Percentiles rank a stretch among this genome's conserved stretches.
Evolutionary conservation across 495 filamentous ascomycete genomes (phyloP).

Genomic region (Hypoxylon perforatum): DNA sequence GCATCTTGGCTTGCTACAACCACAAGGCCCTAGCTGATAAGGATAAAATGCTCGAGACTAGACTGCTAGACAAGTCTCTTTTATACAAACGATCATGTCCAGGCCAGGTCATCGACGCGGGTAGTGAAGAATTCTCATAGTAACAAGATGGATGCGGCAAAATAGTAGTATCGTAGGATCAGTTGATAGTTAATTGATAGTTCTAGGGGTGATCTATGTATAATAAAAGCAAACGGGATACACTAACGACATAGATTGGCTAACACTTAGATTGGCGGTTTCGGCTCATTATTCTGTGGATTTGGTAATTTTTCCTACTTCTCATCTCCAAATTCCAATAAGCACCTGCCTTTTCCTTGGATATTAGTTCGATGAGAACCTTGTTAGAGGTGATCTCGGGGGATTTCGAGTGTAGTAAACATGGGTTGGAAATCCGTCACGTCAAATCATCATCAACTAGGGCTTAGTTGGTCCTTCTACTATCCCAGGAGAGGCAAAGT

Average conservation of each 20-base stretch:
- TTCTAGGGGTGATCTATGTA: not conserved
- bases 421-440: not conserved
- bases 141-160: no score
- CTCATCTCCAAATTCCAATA: not conserved
- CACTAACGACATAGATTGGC: not conserved
- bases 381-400: not conserved
- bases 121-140: no score
- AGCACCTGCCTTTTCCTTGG: not conserved
- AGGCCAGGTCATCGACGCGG: no score
- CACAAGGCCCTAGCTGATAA: not conserved
- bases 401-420: not conserved
- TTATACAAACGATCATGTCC: no score
- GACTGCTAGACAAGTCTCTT: not conserved
- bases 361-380: no score
- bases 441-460: no score
- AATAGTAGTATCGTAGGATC: no score
- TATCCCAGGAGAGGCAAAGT: not conserved
- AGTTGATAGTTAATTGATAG: no score
- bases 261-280: not conserved
- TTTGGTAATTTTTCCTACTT: not conserved
- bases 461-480: not conserved
- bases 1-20: not conserved
- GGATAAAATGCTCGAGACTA: not conserved
- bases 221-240: not conserved
- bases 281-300: not conserved